A percentile compares a stretch with the other conserved stretches of the same genome.
phyloP scores from a whole-genome alignment of 2,329 filamentous ascomycete species.

The Tolypocladium tundrense region DNA sequence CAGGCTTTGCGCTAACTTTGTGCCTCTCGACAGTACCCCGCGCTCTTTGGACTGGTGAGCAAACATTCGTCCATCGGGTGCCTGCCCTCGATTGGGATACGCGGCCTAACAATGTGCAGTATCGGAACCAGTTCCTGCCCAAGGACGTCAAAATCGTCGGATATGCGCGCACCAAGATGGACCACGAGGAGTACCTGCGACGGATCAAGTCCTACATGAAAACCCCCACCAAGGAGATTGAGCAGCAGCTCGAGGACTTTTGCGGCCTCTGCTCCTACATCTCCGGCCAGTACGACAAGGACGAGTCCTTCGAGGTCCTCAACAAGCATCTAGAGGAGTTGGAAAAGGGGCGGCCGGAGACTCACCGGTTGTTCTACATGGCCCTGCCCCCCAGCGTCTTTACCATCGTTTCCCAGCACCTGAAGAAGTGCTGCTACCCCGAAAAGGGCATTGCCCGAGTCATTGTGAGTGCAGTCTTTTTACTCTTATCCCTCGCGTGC shows the following conservation, averaged over 20 bases:
- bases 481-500: conserved; percentile 6
- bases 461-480: conserved; percentile 52
- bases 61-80: neutral
- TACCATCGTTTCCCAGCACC: conserved; percentile 91
- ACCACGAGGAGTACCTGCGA: conserved; percentile 88
- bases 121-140: conserved; percentile 96
- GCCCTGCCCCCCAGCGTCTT: conserved; percentile 95
- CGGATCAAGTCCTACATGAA: conserved; percentile 98
- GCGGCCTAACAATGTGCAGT: conserved; percentile 40
- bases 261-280: conserved; percentile 82
- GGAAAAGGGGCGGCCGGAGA: conserved; percentile 72
- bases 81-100: neutral
- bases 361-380: conserved; percentile 98
- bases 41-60: conserved; percentile 92
- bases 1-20: conserved; percentile 11
- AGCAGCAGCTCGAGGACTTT: conserved; percentile 91
- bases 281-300: conserved; percentile 95
- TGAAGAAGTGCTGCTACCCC: conserved; percentile 97
- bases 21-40: conserved; percentile 61
- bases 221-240: conserved; percentile 92
- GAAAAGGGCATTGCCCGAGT: conserved; percentile 82
- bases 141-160: conserved; percentile 95
- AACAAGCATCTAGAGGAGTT: conserved; percentile 78
- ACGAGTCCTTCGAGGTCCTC: conserved; percentile 82
- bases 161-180: conserved; percentile 99